phyloP scores from a whole-genome alignment of 2,329 filamentous ascomycete species.

The Sclerotinia sclerotiorum region DNA sequence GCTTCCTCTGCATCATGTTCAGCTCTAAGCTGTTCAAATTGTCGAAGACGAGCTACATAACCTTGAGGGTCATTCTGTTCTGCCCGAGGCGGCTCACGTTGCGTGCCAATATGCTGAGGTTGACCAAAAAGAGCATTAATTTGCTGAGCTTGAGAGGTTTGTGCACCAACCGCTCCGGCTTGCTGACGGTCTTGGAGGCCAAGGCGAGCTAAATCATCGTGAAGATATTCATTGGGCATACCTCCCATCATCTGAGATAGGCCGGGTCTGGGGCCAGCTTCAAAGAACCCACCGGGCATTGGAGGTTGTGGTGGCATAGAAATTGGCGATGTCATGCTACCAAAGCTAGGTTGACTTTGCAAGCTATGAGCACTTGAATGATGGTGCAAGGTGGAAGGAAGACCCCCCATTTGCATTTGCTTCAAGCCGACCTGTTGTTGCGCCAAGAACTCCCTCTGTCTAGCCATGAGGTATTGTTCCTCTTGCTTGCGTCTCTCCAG shows the following conservation, averaged over 20 bases:
- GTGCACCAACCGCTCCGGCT: slow-evolving; percentile 29
- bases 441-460: slow-evolving; percentile 89
- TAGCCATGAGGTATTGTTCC: slow-evolving; percentile 94
- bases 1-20: slow-evolving; percentile 61
- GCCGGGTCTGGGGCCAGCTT: slow-evolving; percentile 50
- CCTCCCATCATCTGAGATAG: slow-evolving; percentile 43
- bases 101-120: slow-evolving; percentile 29
- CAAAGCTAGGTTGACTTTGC: slow-evolving; percentile 95
- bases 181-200: slow-evolving; percentile 47
- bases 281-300: slow-evolving; percentile 61
- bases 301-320: slow-evolving; percentile 57
- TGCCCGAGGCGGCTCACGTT: slow-evolving; percentile 58
- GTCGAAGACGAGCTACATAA: slow-evolving; percentile 65
- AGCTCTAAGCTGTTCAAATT: slow-evolving; percentile 79
- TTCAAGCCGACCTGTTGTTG: slow-evolving; percentile 79
- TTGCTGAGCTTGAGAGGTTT: slow-evolving; percentile 37
- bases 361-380: slow-evolving; percentile 94
- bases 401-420: slow-evolving; percentile 64
- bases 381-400: slow-evolving; percentile 67
- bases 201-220: slow-evolving; percentile 74
- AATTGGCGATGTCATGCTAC: slow-evolving; percentile 87
- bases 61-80: slow-evolving; percentile 61
- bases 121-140: slow-evolving; percentile 38
- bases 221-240: slow-evolving; percentile 55
- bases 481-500: slow-evolving; percentile 95